phyloP scores from a whole-genome alignment of 768 basidiomycete species.

The Pulveroboletus sp. region DNA sequence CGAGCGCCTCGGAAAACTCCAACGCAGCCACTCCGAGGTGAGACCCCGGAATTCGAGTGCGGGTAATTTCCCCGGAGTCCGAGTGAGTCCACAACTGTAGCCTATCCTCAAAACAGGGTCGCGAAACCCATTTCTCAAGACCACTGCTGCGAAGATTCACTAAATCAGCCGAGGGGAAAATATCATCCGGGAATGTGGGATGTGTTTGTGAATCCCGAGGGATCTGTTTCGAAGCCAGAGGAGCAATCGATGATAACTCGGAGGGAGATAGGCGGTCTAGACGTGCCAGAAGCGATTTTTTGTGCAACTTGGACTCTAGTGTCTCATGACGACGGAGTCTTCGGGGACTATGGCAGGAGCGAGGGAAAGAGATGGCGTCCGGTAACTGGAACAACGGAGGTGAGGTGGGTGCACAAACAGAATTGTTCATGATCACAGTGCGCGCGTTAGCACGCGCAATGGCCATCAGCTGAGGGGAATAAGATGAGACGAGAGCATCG shows the following conservation, averaged over 20 bases:
- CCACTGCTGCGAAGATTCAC: constrained; percentile 43
- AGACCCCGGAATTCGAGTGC: constrained; percentile 44
- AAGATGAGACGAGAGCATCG: constrained; percentile 10
- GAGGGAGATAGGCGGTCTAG: constrained; percentile 40
- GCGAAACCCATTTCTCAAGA: constrained; percentile 64
- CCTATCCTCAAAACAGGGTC: constrained; percentile 77
- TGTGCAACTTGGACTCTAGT: constrained; percentile 47
- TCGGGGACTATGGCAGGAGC: constrained; percentile 48
- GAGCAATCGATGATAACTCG: constrained; percentile 43
- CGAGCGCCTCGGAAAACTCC: constrained; percentile 68
- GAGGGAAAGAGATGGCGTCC: constrained; percentile 45
- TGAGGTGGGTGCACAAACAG: constrained; percentile 37
- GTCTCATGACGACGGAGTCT: constrained; percentile 37
- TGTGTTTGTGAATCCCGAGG: constrained; percentile 27
- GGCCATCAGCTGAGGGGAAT: constrained; percentile 26
- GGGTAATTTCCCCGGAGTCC: constrained; percentile 35
- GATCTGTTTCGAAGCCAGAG: constrained; percentile 38
- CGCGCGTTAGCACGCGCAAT: constrained; percentile 39
- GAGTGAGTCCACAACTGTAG: constrained; percentile 50
- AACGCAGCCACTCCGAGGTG: constrained; percentile 64
- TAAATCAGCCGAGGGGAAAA: constrained; percentile 17
- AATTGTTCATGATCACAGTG: constrained; percentile 45
- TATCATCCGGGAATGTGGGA: constrained; percentile 33
- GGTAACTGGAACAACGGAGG: constrained; percentile 49
- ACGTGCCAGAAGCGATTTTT: constrained; percentile 46